Percentiles rank a stretch among this genome's conserved stretches.
These are phyloP conservation scores for Neopestalotiopsis clavispora DNA, from an alignment of 2,329 filamentous ascomycete species.

Conservation along the genomic window DNA sequence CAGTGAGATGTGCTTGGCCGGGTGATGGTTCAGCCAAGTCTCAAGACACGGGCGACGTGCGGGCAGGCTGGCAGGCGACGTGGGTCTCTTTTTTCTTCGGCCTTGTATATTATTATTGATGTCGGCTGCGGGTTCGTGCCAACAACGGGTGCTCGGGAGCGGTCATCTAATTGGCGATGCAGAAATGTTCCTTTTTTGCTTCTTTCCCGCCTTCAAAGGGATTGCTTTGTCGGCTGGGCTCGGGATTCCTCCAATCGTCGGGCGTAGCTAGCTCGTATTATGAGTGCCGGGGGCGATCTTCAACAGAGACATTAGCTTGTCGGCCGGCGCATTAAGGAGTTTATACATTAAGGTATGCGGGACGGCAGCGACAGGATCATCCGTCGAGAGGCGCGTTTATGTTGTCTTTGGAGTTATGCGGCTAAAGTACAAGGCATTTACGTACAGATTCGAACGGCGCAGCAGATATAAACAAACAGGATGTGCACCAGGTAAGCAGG, in stretches of 20 bases:
- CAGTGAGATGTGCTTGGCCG: not conserved
- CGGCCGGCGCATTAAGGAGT: not conserved
- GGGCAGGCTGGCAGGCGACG: not conserved
- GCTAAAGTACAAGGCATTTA: slow-evolving; percentile 7
- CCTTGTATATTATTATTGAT: not conserved
- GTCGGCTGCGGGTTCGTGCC: slow-evolving; percentile 1
- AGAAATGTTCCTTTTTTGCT: slow-evolving; percentile 1
- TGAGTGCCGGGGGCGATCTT: not conserved
- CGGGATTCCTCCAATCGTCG: slow-evolving; percentile 1
- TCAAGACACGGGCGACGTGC: not conserved
- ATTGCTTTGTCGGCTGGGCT: slow-evolving; percentile 3
- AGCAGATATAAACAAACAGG: not conserved
- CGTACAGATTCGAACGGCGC: not conserved
- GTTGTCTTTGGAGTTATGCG: not conserved
- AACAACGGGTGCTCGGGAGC: not conserved
- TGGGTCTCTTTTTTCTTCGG: not conserved
- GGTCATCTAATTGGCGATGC: slow-evolving; percentile 10
- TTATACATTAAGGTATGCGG: not conserved
- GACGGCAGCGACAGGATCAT: not conserved
- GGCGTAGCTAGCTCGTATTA: not conserved
- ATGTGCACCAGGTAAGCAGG: not conserved
- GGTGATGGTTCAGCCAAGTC: slow-evolving; percentile 3
- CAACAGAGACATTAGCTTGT: not conserved
- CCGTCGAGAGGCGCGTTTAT: not conserved
- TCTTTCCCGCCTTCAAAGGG: not conserved